Percentiles rank a stretch among this genome's conserved stretches.
phyloP scores from a whole-genome alignment of 257 asterid species.

The Phtheirospermum japonicum region DNA sequence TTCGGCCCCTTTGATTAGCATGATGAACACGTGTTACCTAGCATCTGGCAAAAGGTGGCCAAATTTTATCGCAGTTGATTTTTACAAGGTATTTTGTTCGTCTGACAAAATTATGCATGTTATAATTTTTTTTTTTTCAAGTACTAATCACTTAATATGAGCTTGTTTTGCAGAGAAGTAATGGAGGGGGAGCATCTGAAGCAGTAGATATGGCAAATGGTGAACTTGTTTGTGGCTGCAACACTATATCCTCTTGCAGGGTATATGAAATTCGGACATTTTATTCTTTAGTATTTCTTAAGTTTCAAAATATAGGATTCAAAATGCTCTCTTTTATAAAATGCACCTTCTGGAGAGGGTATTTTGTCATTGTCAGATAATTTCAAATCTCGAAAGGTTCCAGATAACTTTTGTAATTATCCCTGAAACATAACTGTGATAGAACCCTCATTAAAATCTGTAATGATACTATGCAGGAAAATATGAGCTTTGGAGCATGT shows the following conservation, averaged over 20 bases:
- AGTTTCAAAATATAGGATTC: too few relatives aligned
- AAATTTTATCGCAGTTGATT: constrained; percentile 85
- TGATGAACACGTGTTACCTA: constrained; percentile 73
- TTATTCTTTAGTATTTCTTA: neutral
- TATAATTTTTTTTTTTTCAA: too few relatives aligned
- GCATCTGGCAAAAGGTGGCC: constrained; percentile 92
- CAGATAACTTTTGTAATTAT: neutral
- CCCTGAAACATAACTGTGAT: neutral
- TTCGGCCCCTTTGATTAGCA: constrained; percentile 64
- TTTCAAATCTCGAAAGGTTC: too few relatives aligned
- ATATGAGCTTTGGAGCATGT: constrained; percentile 64
- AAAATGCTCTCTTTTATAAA: too few relatives aligned
- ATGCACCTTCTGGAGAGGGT: too few relatives aligned
- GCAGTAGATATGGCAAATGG: constrained; percentile 88
- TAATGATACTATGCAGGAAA: constrained; percentile 43
- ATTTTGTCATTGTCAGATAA: too few relatives aligned
- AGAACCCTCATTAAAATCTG: too few relatives aligned
- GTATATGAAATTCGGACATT: constrained; percentile 33
- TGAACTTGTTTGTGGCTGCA: constrained; percentile 78
- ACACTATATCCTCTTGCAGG: constrained; percentile 63
- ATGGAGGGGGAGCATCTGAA: constrained; percentile 90
- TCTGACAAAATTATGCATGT: too few relatives aligned
- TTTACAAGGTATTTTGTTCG: constrained; percentile 57
- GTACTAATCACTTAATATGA: too few relatives aligned
- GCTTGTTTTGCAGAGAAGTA: constrained; percentile 71